Evolutionary conservation across 2,329 filamentous ascomycete genomes (phyloP), one percentile per base, ranked within the genome.

Genomic region (Dactylella cylindrospora): DNA sequence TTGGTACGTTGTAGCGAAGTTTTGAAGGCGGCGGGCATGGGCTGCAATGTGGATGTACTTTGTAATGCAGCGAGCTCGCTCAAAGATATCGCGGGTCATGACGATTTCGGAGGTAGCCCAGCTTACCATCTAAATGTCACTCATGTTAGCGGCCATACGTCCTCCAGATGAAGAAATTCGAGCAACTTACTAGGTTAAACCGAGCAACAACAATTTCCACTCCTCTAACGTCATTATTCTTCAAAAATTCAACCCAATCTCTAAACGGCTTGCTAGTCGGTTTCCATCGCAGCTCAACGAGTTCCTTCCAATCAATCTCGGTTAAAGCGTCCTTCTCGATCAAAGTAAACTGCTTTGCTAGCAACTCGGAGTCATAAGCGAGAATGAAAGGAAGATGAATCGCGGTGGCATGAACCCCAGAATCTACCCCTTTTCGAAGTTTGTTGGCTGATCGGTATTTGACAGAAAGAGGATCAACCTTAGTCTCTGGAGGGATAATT

Each of bases 301-400:
- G 77, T 67, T 93, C 88, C 70, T 86, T 89, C 88, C 88, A 93
- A 73, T 91, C 87, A 65, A 93, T 86, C 71, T 91, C 88, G 67
- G 89, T 87, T 17, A 93, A 76, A 0, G 87, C 88, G 70, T 91
- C 88, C 71, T 91, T 90, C 70, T 93, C 88, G 39, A 93, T 88
- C 26, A 93, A 78, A 0, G 87, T 91, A 67, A 93, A 88, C 68
- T 93, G 88, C 71, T 90, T 85, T 2, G 88, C 88, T 20, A 93
- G 77, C 2, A 85, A 76, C 67, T 88, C 83, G 4, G 88, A 89
- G 68, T 90, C 86, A 67, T 90, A 90, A 0, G 86, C 86, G 19
- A 93, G 76, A 52, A 90, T 84, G 71, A 93, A 93, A 0, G 88
- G 88, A 28, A 91, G 73, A 71, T 93, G 88, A 3, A 78, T 77